Evolutionary conservation across 345 rosid species (phyloP).

Genomic region (Euphorbia pulcherrima): DNA sequence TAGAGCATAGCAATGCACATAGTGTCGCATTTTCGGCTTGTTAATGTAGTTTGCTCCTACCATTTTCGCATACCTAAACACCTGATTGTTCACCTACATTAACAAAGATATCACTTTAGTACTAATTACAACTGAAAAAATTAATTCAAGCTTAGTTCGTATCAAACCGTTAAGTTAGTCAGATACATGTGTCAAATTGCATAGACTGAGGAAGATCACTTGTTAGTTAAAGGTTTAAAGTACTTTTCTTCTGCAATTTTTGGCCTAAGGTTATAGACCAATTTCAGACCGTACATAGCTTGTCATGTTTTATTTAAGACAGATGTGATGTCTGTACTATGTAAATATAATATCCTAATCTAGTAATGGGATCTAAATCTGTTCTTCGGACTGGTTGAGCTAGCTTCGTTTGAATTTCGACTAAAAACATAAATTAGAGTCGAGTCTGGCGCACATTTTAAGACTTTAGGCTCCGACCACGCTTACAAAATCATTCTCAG

Average conservation of each 20-base stretch:
- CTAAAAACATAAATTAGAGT: no score
- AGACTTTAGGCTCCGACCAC: no score
- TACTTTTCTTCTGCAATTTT: slow-evolving; percentile 15
- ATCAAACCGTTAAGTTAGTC: no score
- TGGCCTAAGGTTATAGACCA: slow-evolving; percentile 20
- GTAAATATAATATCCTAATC: no score
- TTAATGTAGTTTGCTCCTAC: slow-evolving; percentile 94
- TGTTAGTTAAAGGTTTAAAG: slow-evolving; percentile 16
- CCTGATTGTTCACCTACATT: slow-evolving; percentile 87
- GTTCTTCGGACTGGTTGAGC: no score
- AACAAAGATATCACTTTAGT: no score
- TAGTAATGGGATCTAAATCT: no score
- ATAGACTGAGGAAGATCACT: slow-evolving; percentile 6
- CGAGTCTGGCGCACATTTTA: no score
- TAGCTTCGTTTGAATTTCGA: no score
- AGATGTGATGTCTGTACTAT: slow-evolving; percentile 33
- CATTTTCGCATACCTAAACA: slow-evolving; percentile 86
- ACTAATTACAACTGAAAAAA: no score
- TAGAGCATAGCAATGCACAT: slow-evolving; percentile 94
- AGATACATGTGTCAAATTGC: slow-evolving; percentile 1
- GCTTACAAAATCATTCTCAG: no score
- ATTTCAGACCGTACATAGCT: slow-evolving; percentile 19
- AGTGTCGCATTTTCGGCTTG: slow-evolving; percentile 99
- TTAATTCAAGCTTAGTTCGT: not conserved
- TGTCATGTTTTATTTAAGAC: slow-evolving; percentile 37